These are phyloP conservation scores for Pichia scutulata DNA, from an alignment of 805 yeast genomes.

Conservation along the genomic window DNA sequence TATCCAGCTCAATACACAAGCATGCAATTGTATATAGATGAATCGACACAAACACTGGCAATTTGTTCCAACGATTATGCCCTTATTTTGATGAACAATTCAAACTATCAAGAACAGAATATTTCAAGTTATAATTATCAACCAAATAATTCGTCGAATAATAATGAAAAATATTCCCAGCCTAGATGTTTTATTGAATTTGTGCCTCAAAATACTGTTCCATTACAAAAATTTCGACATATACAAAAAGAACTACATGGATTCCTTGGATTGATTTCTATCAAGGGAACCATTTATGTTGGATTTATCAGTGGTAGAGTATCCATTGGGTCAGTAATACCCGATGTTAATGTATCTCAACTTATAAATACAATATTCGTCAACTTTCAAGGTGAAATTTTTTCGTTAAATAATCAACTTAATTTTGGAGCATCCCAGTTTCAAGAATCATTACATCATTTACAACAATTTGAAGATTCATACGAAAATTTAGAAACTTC, in stretches of 20 bases:
- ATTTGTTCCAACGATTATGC: conserved; percentile 6
- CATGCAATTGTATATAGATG: conserved; percentile 10
- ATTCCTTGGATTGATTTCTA: conserved; percentile 50
- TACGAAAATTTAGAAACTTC: conserved; percentile 6
- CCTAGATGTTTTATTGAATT: conserved; percentile 47
- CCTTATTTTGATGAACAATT: conserved; percentile 5
- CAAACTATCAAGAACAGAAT: neutral
- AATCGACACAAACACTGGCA: conserved; percentile 3
- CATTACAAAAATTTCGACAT: conserved; percentile 19
- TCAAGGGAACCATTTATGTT: conserved; percentile 47
- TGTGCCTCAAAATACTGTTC: conserved; percentile 29
- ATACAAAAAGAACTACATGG: conserved; percentile 32
- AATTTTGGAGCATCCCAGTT: neutral
- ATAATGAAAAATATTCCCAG: neutral
- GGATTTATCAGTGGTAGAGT: conserved; percentile 49
- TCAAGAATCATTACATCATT: conserved; percentile 1
- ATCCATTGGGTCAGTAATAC: conserved; percentile 49
- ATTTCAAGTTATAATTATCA: neutral
- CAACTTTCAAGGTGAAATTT: conserved; percentile 47
- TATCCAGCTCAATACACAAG: neutral
- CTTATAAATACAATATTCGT: conserved; percentile 58
- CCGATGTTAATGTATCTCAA: conserved; percentile 43
- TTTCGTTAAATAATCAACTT: conserved; percentile 2
- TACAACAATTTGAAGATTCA: conserved; percentile 3
- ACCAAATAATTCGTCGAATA: neutral